Percentiles rank a stretch among this genome's conserved stretches.
Evolutionary conservation across 257 asterid species (phyloP).

Genomic region (Rubia yunnanensis): DNA sequence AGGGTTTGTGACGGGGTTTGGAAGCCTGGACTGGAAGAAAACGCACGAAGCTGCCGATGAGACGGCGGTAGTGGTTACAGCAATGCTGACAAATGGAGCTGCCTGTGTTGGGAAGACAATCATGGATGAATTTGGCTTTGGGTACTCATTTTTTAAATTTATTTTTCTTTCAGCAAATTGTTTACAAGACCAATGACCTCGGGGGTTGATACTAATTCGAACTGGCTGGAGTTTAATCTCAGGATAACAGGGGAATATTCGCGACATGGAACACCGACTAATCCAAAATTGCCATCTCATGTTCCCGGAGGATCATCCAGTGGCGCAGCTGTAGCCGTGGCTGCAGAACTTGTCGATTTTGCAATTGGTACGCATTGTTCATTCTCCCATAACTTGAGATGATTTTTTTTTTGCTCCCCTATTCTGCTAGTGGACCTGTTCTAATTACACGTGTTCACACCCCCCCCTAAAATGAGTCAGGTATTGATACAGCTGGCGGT

Average conservation of each 20-base stretch:
- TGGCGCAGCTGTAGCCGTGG: conserved; percentile 94
- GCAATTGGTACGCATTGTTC: conserved; percentile 56
- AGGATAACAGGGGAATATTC: conserved; percentile 84
- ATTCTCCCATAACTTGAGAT: neutral
- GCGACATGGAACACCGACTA: conserved; percentile 67
- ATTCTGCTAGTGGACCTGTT: neutral
- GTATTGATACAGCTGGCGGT: conserved; percentile 59
- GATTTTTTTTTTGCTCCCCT: neutral
- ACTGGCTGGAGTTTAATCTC: conserved; percentile 24
- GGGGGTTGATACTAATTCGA: neutral
- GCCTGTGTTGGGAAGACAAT: conserved; percentile 79
- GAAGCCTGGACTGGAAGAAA: conserved; percentile 79
- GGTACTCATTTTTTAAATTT: conserved; percentile 38
- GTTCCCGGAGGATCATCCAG: conserved; percentile 89
- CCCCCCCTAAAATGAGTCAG: conserved; percentile 27
- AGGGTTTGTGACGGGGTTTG: conserved; percentile 78
- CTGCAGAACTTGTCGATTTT: conserved; percentile 72
- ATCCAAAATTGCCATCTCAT: conserved; percentile 65
- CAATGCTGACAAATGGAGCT: conserved; percentile 65
- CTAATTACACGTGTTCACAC: neutral
- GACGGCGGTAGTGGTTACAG: conserved; percentile 67
- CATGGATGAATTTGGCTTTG: conserved; percentile 88
- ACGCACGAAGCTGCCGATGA: conserved; percentile 68
- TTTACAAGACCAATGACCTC: neutral
- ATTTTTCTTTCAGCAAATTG: neutral